Percentiles rank a stretch among this genome's conserved stretches.
Evolutionary conservation across 306 rosid species (phyloP).

Genomic region (Quercus rubra): DNA sequence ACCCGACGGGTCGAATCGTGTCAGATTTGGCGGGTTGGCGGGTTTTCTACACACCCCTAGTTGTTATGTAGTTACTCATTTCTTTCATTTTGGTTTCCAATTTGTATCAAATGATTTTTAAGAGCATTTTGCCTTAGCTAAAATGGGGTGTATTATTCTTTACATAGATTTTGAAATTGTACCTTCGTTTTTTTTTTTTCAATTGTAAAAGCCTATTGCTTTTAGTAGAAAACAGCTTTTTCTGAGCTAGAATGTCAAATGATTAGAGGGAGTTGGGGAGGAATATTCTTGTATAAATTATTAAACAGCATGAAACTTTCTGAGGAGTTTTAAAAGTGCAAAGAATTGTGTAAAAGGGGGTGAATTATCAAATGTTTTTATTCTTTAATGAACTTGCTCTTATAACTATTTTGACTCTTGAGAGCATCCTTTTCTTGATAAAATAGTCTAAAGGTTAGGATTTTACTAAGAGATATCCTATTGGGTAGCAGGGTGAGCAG

Average conservation of each 20-base stretch:
- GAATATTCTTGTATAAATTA: not conserved
- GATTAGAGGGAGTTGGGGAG: not conserved
- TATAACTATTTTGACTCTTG: not conserved
- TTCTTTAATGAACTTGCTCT: slow-evolving; percentile 1
- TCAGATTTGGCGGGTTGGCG: too few species aligned
- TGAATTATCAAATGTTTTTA: not conserved
- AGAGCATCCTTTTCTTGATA: not conserved
- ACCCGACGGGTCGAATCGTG: too few species aligned
- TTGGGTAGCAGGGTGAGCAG: not conserved
- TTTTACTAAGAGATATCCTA: not conserved
- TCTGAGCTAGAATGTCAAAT: not conserved
- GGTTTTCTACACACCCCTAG: too few species aligned
- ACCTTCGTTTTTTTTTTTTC: not conserved
- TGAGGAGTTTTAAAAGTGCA: too few species aligned
- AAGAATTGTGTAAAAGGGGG: too few species aligned
- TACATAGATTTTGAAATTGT: not conserved
- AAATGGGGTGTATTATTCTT: not conserved
- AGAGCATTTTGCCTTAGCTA: not conserved
- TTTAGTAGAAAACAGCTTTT: not conserved
- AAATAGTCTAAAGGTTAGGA: not conserved
- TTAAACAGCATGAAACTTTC: too few species aligned
- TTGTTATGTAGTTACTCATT: not conserved
- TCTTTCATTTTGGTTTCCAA: not conserved
- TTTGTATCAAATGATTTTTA: not conserved
- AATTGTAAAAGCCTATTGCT: not conserved